Evolutionary conservation across 306 rosid species (phyloP).

Genomic region (Crataegus laevigata): DNA sequence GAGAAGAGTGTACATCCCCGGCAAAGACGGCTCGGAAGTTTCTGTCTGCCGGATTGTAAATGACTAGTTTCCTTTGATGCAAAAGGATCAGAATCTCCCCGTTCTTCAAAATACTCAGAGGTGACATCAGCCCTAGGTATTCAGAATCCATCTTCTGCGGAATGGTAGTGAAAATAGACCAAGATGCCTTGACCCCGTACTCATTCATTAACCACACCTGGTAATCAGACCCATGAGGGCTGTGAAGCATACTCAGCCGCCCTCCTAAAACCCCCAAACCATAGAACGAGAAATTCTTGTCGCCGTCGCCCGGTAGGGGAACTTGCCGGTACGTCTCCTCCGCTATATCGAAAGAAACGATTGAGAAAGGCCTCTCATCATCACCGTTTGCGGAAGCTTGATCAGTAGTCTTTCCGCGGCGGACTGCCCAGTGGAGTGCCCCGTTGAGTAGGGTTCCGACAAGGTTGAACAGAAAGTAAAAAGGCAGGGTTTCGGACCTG

Average conservation of each 20-base stretch:
- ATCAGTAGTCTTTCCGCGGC: background rate
- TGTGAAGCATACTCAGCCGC: conserved; percentile 10
- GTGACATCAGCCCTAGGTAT: conserved; percentile 8
- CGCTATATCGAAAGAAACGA: background rate
- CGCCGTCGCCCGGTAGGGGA: conserved; percentile 3
- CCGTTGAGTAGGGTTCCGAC: conserved; percentile 3
- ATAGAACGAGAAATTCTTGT: conserved; percentile 4
- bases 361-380: background rate
- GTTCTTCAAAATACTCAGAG: background rate
- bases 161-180: conserved; percentile 12
- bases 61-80: conserved; percentile 3
- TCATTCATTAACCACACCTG: conserved; percentile 8
- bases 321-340: conserved; percentile 5
- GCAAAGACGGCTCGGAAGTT: background rate
- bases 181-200: conserved; percentile 5
- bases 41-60: background rate
- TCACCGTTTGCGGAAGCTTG: background rate
- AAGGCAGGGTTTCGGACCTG: background rate
- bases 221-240: conserved; percentile 7
- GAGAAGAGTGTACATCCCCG: conserved; percentile 1
- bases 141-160: conserved; percentile 13
- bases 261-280: conserved; percentile 7
- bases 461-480: background rate
- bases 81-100: background rate
- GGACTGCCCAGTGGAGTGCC: conserved; percentile 9